Percentiles rank a stretch among this genome's conserved stretches.
These are phyloP conservation scores for Penicillium griseofulvum DNA, from an alignment of 2,329 filamentous ascomycete genomes.

Conservation along the genomic window DNA sequence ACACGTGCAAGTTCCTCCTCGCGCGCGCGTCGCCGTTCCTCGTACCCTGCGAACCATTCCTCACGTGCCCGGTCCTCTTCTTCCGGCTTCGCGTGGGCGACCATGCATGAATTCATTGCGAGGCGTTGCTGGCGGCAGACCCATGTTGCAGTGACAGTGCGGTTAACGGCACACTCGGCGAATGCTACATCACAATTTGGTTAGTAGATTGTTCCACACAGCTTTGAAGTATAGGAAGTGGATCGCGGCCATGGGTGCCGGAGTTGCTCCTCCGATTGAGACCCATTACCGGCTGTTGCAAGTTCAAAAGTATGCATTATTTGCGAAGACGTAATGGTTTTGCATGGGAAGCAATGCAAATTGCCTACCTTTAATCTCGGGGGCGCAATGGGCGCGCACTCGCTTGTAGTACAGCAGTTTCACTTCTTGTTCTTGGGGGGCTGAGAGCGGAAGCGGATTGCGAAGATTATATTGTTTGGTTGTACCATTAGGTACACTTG, in stretches of 20 bases:
- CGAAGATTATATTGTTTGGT: constrained; percentile 46
- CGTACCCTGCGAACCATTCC: constrained; percentile 83
- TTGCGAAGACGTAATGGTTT: background rate
- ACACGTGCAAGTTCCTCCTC: constrained; percentile 57
- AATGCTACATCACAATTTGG: constrained; percentile 63
- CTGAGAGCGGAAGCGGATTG: constrained; percentile 80
- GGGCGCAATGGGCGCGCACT: constrained; percentile 71
- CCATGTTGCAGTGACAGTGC: constrained; percentile 85
- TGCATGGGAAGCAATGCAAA: background rate
- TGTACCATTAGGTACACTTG: constrained; percentile 13
- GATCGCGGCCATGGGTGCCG: background rate
- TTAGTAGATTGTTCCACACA: background rate
- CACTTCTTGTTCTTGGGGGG: constrained; percentile 77
- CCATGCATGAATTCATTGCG: constrained; percentile 93
- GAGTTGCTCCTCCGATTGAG: background rate
- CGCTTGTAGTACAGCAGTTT: constrained; percentile 76
- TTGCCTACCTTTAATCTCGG: constrained; percentile 69
- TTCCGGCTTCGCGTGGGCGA: constrained; percentile 74
- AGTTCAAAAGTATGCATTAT: background rate
- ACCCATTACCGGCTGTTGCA: background rate
- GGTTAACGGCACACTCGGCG: constrained; percentile 80
- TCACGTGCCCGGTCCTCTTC: constrained; percentile 85
- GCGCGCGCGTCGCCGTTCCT: constrained; percentile 66
- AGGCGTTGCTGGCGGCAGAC: constrained; percentile 75
- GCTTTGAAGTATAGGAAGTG: background rate